Base-by-base conservation (phyloP, 176 grass and related monocot species). In the Tillandsia fasciculata region DNA sequence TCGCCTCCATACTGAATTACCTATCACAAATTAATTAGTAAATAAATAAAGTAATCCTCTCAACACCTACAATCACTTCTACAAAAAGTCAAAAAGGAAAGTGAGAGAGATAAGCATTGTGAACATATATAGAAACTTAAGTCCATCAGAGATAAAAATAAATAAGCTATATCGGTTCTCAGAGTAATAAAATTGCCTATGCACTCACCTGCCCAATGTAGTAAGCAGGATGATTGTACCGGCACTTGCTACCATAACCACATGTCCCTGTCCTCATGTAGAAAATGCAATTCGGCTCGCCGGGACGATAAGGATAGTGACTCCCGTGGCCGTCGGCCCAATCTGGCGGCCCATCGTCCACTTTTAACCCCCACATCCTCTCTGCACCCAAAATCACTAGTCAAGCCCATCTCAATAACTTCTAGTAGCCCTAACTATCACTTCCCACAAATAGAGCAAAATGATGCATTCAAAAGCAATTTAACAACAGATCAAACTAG, bases 211-310 rank as follows among this genome's bases (percentile, higher is more conserved):
- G 72, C 72, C 57, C 63, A 51, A 56, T 52, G 50, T 67, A 54
- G 51, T 61, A 53, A 58, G 61, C 66, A 33, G 83, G 83, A 48
- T 85, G 83, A 63, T 85, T 80, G 67, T 77, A 85, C 9, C 73
- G 72, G 66, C 83, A 85, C 64, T 76, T 85, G 24, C 52, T 69
- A 63, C 83, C 83, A 63, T 85, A 85, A 49, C 50, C 73, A 26
- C 83, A 85, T 10, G 51, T 72, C 2, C 77, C 83, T 0, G 77
- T 80, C 63, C 59, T 74, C 73, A 80, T 53, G 73, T 80, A 85
- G 72, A 71, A 80, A 50, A 28, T 80, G 63, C 83, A 85, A 26
- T 85, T 63, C 1, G 77, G 73, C 58, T 85, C 68, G 2, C 83
- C 68, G 5, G 77, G 77, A 64, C 77, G 83, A 66, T 80, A 77